Base-by-base conservation (phyloP, 768 basidiomycete species). In the Pisolithus sp. region DNA sequence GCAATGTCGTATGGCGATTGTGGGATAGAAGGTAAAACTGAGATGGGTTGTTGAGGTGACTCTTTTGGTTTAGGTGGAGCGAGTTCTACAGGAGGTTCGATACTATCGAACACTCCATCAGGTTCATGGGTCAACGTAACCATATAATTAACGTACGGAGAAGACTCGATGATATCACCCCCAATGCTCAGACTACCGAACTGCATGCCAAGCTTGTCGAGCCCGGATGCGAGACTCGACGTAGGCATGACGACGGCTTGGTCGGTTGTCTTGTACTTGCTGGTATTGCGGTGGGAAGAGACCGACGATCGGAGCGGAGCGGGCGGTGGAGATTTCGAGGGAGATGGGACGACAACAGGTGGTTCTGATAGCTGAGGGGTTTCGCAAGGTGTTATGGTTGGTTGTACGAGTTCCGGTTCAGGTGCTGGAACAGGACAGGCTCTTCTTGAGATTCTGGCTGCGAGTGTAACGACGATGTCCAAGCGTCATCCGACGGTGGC, bases 191-290 rank as follows among this genome's bases (percentile, higher is more conserved):
- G 69, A 65, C 88, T 91, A 47, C 89, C 89, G 62, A 93, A 93
- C 61, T 91, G 89, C 89, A 93, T 90, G 46, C 89, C 89, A 48
- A 92, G 72, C 63, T 88, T 90, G 62, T 90, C 89, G 21, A 86
- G 63, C 17, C 76, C 76, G 0, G 54, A 60, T 28, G 80, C 78
- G 64, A 85, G 85, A 48, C 77, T 80, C 41, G 70, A 72, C 34
- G 77, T 76, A 1, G 89, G 88, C 79, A 91, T 83, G 51, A 91
- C 83, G 17, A 92, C 90, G 36, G 89, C 81, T 52, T 88, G 85
- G 54, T 90, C 86, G 5, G 77, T 79, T 20, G 75, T 77, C 73
- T 89, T 90, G 72, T 84, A 83, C 48, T 81, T 80, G 31, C 79
- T 77, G 43, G 74, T 78, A 57, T 68, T 72, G 44, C 83, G 78